Evolutionary conservation across 2,329 filamentous ascomycete species (phyloP), one percentile per base, ranked within the genome.

Genomic region (Cladosporium sp.): DNA sequence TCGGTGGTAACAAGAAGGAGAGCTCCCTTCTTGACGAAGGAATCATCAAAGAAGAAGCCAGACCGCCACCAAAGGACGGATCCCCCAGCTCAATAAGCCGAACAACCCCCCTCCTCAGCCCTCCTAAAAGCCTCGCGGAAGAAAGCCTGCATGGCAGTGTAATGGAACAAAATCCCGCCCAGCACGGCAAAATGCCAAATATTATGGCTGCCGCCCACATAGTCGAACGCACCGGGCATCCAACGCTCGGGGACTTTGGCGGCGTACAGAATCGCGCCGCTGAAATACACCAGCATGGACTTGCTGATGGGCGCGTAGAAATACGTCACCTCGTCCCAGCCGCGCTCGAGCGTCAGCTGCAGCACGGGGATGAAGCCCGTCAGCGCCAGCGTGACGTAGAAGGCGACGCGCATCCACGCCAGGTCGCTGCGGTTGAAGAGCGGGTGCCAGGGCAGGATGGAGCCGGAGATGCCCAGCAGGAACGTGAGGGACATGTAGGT

Each of bases 141-240:
- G 70, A 99, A 93, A 50, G 90, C 82, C 69, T 96, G 88, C 92
- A 99, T 96, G 15, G 93, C 93, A 18, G 80, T 79, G 71, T 97
- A 99, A 70, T 99, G 93, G 68, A 96, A 97, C n/a, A 97, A 70
- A 52, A 99, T 99, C 9, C 93, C 93, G 13, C 91, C 89, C 22
- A 99, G 75, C 9, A 99, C 93, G 7, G 93, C 93, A 29, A 95
- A 72, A 70, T 99, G 93, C 93, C 93, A 99, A 52, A 99, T 83
- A 69, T 99, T 99, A 72, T 99, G 93, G 68, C 89, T 95, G 40
- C 89, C 91, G 34, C 93, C 93, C 36, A 95, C 79, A 67, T 97
- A 97, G 70, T 99, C 93, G 61, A 99, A 99, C 66, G 86, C 82
- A 43, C 93, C 93, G 0, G 93, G 93, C 60, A 79, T 86, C 87